Percentiles rank a stretch among this genome's conserved stretches.
These are phyloP conservation scores for Xylariaceae sp. DNA, from an alignment of 2,329 filamentous ascomycete genomes.

Conservation along the genomic window DNA sequence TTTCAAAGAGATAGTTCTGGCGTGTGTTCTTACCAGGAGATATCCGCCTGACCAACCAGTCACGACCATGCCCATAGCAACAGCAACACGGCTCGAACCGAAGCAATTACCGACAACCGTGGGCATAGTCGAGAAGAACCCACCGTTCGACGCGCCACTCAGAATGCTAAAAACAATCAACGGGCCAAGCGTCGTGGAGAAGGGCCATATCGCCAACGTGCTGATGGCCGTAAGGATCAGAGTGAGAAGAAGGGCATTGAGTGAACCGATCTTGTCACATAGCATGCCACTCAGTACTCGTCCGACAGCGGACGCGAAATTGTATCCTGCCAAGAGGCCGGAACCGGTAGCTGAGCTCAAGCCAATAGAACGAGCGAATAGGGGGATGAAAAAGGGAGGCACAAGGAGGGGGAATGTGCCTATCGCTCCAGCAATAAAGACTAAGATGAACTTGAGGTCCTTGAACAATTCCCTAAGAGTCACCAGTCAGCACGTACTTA, in stretches of 20 bases:
- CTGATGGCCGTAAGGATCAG: slow-evolving; percentile 50
- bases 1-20: no score
- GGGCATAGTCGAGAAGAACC: slow-evolving; percentile 60
- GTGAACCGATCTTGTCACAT: slow-evolving; percentile 49
- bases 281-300: slow-evolving; percentile 49
- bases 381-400: slow-evolving; percentile 48
- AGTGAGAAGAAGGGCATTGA: slow-evolving; percentile 50
- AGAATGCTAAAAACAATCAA: slow-evolving; percentile 53
- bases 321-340: slow-evolving; percentile 56
- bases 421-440: slow-evolving; percentile 44
- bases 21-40: slow-evolving; percentile 42
- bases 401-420: slow-evolving; percentile 48
- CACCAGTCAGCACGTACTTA: neutral
- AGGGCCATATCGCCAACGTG: slow-evolving; percentile 58
- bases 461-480: slow-evolving; percentile 38
- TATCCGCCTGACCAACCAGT: slow-evolving; percentile 58
- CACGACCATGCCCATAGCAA: slow-evolving; percentile 58
- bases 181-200: slow-evolving; percentile 48
- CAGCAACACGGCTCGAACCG: slow-evolving; percentile 48
- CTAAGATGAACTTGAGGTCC: slow-evolving; percentile 39
- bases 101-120: slow-evolving; percentile 57
- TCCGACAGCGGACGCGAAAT: slow-evolving; percentile 54
- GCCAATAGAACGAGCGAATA: slow-evolving; percentile 49
- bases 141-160: slow-evolving; percentile 57
- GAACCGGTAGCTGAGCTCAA: slow-evolving; percentile 49